Base-by-base conservation (phyloP, 1,284 basidiomycete genomes). In the Sporisorium scitamineum region DNA sequence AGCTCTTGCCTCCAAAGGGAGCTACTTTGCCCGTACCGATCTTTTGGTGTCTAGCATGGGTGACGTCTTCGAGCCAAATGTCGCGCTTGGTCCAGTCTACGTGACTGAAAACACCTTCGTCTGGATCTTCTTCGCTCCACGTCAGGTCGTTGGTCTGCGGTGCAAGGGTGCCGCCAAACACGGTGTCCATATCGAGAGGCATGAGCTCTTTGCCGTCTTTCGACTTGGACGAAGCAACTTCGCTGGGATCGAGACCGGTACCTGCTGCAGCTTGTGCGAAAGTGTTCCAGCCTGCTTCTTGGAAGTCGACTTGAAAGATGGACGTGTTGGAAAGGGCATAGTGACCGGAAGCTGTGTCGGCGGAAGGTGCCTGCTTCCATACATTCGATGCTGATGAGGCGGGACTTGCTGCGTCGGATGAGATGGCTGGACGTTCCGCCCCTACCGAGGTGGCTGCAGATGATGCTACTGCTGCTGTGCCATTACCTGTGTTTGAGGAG, bases 41-140 rank as follows among this genome's bases (percentile, higher is more conserved):
- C 52, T 74, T 61, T 6, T 76, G 39, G 11, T 71, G 48, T 4
- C 77, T 54, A 2, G 69, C 69, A 34, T 80, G 80, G 2, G 81
- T 83, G 11, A 83, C 81, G 45, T 83, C 81, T 54, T 83, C 70
- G 44, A 82, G 37, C 56, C 77, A 76, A 47, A 83, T 73, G 56
- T 82, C 71, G 14, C 73, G 55, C 34, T 56, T 61, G 16, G 44
- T 26, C 60, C 71, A 73, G 39, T 81, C 73, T 44, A 78, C 73
- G 34, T 78, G 64, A 22, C 70, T 72, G 51, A 83, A 83, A n/a
- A 83, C 81, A 20, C 81, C 81, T 32, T 76, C 69, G 57, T 83
- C 81, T 1, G 79, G 79, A 44, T 82, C 81, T 37, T 73, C 74
- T 22, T 67, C 50, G 52, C 50, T 62, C 68, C 61, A 80, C n/a